Base-by-base conservation (phyloP, 2,329 filamentous ascomycete genomes). In the Aspergillus hortae region DNA sequence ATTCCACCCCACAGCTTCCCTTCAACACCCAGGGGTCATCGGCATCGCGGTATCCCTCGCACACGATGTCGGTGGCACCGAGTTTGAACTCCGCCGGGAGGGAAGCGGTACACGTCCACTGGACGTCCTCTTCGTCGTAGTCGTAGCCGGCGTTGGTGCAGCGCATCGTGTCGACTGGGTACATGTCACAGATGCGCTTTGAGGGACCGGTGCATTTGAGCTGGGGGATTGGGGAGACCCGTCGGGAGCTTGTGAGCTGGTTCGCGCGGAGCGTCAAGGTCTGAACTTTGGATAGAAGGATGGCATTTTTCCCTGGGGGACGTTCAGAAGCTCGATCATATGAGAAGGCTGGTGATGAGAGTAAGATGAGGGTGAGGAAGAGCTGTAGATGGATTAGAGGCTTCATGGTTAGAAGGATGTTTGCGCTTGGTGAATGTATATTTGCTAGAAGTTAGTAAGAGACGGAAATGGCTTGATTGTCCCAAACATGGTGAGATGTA, bases 1-100 rank as follows among this genome's bases (percentile, higher is more conserved):
- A 97, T 73, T 96, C 90, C 21, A 96, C 92, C 12, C 88, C 94
- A 72, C 92, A 97, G 69, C 89, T 94, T 19, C 94, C 94, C 64
- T 89, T 91, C 49, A 97, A 75, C n/a, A 97, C 82, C 69, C 90
- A 95, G 0, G 84, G 84, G 68, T 97, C 94, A 44, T 92, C 83
- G 0, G 86, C 73, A 12, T 76, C 79, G 52, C 82, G 77, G 73
- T 96, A 97, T 10, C 94, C 92, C 67, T 99, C 92, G 71, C 94
- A 99, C 10, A 91, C 78, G 50, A 97, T 92, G 56, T 97, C 92
- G 10, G 92, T 96, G 55, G 82, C 81, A 52, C 90, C 92, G 25
- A 97, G 83, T 71, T 86, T 87, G 71, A 86, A 84, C 58, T 86
- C 83, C 10, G 76, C 68, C 0, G 84, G 83, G 1, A 86, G 69